These are phyloP conservation scores for Ashbya aceris DNA, from an alignment of 1,139 yeast species.

Conservation along the genomic window DNA sequence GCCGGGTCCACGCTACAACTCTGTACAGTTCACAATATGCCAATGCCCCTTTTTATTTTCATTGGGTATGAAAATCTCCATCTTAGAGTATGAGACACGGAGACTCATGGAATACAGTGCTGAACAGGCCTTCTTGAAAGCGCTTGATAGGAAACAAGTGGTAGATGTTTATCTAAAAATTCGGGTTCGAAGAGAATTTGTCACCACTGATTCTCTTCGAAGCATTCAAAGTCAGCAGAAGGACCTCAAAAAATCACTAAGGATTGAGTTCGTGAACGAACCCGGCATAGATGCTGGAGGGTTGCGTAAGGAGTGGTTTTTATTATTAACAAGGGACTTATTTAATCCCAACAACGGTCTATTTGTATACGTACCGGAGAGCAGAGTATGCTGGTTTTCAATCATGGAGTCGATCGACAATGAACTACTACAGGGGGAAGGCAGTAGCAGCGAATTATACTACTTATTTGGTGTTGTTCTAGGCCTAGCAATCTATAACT, in stretches of 20 bases:
- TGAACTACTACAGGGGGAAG: constrained; percentile 13
- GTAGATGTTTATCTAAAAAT: constrained; percentile 63
- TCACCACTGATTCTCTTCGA: constrained; percentile 69
- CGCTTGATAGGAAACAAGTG: constrained; percentile 53
- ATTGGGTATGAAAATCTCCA: constrained; percentile 69
- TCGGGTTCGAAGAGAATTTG: constrained; percentile 53
- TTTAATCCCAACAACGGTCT: constrained; percentile 61
- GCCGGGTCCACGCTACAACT: constrained; percentile 7
- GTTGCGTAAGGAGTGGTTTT: constrained; percentile 85
- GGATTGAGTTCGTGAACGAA: constrained; percentile 74
- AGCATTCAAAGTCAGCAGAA: constrained; percentile 43
- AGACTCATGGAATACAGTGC: constrained; percentile 81
- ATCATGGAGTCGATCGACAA: constrained; percentile 35
- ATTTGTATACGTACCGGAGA: constrained; percentile 55
- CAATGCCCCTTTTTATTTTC: constrained; percentile 78
- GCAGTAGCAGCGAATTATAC: constrained; percentile 39
- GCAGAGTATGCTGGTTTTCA: constrained; percentile 69
- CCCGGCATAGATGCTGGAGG: constrained; percentile 97
- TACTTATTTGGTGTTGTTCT: constrained; percentile 75
- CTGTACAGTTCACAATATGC: constrained; percentile 47
- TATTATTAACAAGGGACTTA: constrained; percentile 56
- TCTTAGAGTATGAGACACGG: constrained; percentile 75
- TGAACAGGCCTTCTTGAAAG: constrained; percentile 76
- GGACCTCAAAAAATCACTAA: constrained; percentile 65
- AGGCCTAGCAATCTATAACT: constrained; percentile 85